Evolutionary conservation across 192 early-diverging fungal genomes (phyloP).

Genomic region (Podochytrium sp.): DNA sequence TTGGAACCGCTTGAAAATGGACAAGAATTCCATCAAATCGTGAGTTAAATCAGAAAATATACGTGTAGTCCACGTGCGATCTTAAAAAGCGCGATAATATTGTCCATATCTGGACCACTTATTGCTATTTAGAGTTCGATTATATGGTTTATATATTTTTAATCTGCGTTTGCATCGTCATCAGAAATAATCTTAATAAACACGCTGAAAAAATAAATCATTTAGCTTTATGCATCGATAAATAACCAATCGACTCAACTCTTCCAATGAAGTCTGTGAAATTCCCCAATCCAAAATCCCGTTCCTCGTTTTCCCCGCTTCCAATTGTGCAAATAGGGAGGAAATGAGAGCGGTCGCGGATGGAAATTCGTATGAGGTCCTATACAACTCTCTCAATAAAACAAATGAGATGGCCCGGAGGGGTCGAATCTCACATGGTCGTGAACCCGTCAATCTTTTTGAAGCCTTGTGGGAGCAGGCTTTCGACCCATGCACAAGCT

Average conservation of each 20-base stretch:
- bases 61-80: too few species aligned
- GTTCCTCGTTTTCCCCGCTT: slow-evolving; percentile 53
- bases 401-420: background rate
- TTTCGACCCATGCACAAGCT: slow-evolving; percentile 31
- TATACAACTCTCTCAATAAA: background rate
- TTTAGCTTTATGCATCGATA: background rate
- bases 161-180: slow-evolving; percentile 30
- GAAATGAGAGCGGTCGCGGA: slow-evolving; percentile 47
- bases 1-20: too few species aligned
- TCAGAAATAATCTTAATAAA: slow-evolving; percentile 29
- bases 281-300: slow-evolving; percentile 78
- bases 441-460: slow-evolving; percentile 58
- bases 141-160: background rate
- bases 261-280: slow-evolving; percentile 69
- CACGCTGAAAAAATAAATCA: background rate
- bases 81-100: too few species aligned
- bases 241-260: slow-evolving; percentile 40
- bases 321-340: slow-evolving; percentile 61
- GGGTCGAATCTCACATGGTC: slow-evolving; percentile 32
- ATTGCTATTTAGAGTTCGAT: too few species aligned
- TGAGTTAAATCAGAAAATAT: too few species aligned
- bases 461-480: slow-evolving; percentile 46
- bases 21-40: too few species aligned
- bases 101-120: too few species aligned
- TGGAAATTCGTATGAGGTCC: slow-evolving; percentile 67